Evolutionary conservation across 805 yeast genomes (phyloP), one percentile per base, ranked within the genome.

Genomic region (Maudiozyma saulgeensis): DNA sequence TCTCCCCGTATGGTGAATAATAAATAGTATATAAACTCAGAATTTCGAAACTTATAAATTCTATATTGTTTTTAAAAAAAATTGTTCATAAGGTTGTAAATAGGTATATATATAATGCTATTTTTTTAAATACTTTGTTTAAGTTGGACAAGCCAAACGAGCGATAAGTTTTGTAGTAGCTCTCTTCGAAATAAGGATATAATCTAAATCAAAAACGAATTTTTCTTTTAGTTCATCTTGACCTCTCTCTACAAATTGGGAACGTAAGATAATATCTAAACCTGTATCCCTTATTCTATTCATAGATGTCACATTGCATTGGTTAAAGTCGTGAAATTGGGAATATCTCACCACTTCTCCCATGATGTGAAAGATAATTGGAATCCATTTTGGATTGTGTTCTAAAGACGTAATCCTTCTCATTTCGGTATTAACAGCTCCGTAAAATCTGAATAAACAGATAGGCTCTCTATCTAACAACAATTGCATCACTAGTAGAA

Each of bases 381-480:
- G 59, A 0, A 69, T 66, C 34, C 67, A 59, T 13, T 63, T 64
- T 18, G 67, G 62, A 28, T 62, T 54, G 28, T 60, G 62, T 13
- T 66, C 63, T 1, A 61, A 49, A 12, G 69, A 53, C 12, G 68
- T 59, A 12, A 58, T 47, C 39, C 54, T 58, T 52, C 72, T 68
- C n/a, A 69, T 41, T 8, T 63, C 66, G 7, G 50, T 46, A 42
- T 63, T 62, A 18, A 70, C 56, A 19, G 61, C 56, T 16, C 55
- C 55, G 46, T 68, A 70, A 31, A 67, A 53, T 34, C 58, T 63
- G 55, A 70, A 62, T 32, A 69, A 57, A 38, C 67, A 49, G 11
- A 45, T 41, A 15, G 73, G 72, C 31, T 62, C 65, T 41, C 52
- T 58, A 15, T 58, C 56, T 7, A 68, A 59, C 37, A 71, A 53